Base-by-base conservation (phyloP, 371 early-diverging fungal genomes). In the Haplosporangium sp. region DNA sequence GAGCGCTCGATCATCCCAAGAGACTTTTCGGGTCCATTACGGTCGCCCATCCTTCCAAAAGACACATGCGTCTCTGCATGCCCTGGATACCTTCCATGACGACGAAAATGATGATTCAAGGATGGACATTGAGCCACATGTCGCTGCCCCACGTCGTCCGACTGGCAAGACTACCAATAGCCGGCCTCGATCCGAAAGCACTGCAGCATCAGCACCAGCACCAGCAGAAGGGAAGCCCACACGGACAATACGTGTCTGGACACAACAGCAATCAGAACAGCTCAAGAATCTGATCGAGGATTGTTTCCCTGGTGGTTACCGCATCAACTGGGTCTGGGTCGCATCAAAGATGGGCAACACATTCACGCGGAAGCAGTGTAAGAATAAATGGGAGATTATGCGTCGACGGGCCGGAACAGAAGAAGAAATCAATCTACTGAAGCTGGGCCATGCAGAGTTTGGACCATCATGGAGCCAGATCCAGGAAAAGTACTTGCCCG, bases 381-480 rank as follows among this genome's bases (percentile, higher is more conserved):
- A 76, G 63, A 76, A 76, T 48, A 76, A 76, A 37, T 76, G 77
- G 77, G 77, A 76, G 53, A 76, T 76, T 18, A 76, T 76, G 77
- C 67, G 77, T 1, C 77, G 77, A 5, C 63, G 77, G 14, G 71
- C 71, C 4, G 77, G 77, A 4, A 76, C 77, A 21, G 77, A 76
- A 7, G 77, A 76, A 14, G 77, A 76, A 47, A 42, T 76, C 36
- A 37, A 37, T 1, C 51, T 67, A 21, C 21, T 76, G 63, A 76
- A 70, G 61, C 54, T 59, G 23, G 77, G 77, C 4, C 37, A 67
- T 23, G 64, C 67, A 11, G 77, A 76, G 61, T 76, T 76, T 67
- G 77, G 77, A 5, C 55, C 77, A 3, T 59, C 62, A 0, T 76
- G 77, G 77, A 66, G 61, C 42, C 67, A 70, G 61, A 76, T 76